These are phyloP conservation scores for Teunomyces funiuensis DNA, from an alignment of 805 yeast genomes.

Conservation along the genomic window DNA sequence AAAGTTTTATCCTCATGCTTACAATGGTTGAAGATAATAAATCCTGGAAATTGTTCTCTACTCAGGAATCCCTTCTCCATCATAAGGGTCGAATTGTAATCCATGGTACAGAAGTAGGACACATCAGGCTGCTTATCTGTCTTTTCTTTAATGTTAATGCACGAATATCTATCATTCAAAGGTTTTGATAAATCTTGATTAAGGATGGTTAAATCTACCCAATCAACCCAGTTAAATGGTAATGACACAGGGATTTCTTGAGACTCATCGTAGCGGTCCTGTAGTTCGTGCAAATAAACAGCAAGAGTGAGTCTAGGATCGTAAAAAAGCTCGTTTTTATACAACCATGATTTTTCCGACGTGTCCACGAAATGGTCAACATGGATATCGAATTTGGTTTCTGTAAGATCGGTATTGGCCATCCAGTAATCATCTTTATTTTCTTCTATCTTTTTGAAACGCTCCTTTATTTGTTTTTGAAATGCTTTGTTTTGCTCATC, in stretches of 20 bases:
- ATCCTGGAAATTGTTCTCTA: conserved; percentile 28
- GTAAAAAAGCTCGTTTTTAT: conserved; percentile 16
- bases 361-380: conserved; percentile 15
- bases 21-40: conserved; percentile 23
- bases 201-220: conserved; percentile 48
- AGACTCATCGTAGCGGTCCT: neutral
- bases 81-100: conserved; percentile 14
- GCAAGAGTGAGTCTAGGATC: conserved; percentile 29
- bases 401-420: conserved; percentile 20
- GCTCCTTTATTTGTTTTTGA: conserved; percentile 10
- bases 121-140: conserved; percentile 14
- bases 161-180: conserved; percentile 12
- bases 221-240: conserved; percentile 57
- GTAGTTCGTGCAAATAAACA: conserved; percentile 19
- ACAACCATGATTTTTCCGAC: conserved; percentile 19
- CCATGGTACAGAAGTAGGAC: conserved; percentile 18
- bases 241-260: conserved; percentile 17
- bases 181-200: conserved; percentile 18
- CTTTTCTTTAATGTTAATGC: conserved; percentile 16
- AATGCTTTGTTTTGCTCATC: neutral
- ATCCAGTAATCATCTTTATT: conserved; percentile 25
- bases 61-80: conserved; percentile 24
- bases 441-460: conserved; percentile 17
- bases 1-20: conserved; percentile 25
- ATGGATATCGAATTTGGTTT: conserved; percentile 14